Evolutionary conservation across 2,329 filamentous ascomycete species (phyloP).

Genomic region (Endocalyx cinctus): DNA sequence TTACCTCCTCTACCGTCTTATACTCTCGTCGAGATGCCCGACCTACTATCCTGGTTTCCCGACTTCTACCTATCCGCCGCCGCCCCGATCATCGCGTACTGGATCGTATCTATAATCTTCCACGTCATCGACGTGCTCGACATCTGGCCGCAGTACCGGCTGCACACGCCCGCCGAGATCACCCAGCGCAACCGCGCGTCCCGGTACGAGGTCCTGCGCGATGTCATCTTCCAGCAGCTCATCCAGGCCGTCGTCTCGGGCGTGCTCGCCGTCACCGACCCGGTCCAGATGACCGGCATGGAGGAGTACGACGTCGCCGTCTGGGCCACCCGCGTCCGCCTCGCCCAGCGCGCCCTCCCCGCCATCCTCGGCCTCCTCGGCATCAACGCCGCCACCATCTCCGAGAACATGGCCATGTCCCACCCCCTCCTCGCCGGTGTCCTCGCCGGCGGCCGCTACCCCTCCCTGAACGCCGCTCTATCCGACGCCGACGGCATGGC

Average conservation of each 20-base stretch:
- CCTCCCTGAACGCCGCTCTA: constrained; percentile 59
- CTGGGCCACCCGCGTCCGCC: constrained; percentile 78
- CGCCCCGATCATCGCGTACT: constrained; percentile 80
- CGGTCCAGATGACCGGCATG: constrained; percentile 67
- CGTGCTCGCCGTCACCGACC: constrained; percentile 66
- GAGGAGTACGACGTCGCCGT: constrained; percentile 83
- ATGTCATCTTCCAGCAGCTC: constrained; percentile 87
- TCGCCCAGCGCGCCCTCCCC: constrained; percentile 76
- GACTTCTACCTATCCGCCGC: constrained; percentile 77
- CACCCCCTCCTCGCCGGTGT: constrained; percentile 72
- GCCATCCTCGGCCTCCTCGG: constrained; percentile 66
- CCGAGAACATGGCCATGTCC: constrained; percentile 66
- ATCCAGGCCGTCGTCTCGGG: constrained; percentile 75
- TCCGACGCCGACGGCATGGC: constrained; percentile 45
- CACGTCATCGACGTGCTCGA: constrained; percentile 83
- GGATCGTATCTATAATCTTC: constrained; percentile 79
- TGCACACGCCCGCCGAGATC: constrained; percentile 93
- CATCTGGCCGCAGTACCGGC: constrained; percentile 81
- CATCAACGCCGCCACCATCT: constrained; percentile 69
- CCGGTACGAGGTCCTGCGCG: constrained; percentile 78
- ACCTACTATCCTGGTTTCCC: constrained; percentile 71
- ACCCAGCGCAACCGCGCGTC: constrained; percentile 80
- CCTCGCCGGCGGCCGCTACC: constrained; percentile 77
- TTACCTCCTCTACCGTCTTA: constrained; percentile 86
- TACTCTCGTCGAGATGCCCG: constrained; percentile 62